Percentiles rank a stretch among this genome's conserved stretches.
These are phyloP conservation scores for Tephrocybe sp. DNA, from an alignment of 768 basidiomycete genomes.

Conservation along the genomic window DNA sequence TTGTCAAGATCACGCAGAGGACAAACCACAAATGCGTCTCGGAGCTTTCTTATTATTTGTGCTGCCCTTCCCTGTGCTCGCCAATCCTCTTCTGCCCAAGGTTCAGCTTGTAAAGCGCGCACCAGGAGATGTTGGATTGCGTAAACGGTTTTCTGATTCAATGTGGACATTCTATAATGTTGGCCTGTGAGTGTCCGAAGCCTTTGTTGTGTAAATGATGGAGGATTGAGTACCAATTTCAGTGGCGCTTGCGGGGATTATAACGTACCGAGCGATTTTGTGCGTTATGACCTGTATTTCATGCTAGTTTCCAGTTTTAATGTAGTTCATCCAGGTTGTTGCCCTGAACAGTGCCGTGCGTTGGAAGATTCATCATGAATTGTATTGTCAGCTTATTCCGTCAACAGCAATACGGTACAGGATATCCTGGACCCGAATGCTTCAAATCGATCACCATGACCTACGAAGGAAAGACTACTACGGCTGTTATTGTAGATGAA, in stretches of 20 bases:
- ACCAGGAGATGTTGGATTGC: too few relatives aligned
- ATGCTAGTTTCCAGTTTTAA: not conserved
- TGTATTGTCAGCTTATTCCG: not conserved
- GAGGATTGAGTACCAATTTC: too few relatives aligned
- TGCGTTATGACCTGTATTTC: slow-evolving; percentile 24
- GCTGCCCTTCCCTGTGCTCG: too few relatives aligned
- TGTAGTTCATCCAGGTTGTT: slow-evolving; percentile 43
- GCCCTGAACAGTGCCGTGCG: slow-evolving; percentile 46
- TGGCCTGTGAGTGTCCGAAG: slow-evolving; percentile 43
- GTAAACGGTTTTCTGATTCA: too few relatives aligned
- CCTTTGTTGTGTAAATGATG: not conserved
- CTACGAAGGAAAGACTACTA: slow-evolving; percentile 56
- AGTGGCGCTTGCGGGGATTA: slow-evolving; percentile 58
- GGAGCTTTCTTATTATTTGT: too few relatives aligned
- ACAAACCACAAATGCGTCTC: too few relatives aligned
- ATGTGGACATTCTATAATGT: slow-evolving; percentile 25
- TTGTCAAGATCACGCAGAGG: too few relatives aligned
- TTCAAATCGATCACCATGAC: slow-evolving; percentile 60
- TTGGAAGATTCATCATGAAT: not conserved
- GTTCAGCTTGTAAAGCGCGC: too few relatives aligned
- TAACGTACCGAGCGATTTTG: slow-evolving; percentile 42
- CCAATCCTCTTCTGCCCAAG: too few relatives aligned
- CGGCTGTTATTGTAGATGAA: slow-evolving; percentile 63
- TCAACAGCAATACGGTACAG: slow-evolving; percentile 49
- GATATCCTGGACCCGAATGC: slow-evolving; percentile 67